Evolutionary conservation across 2,329 filamentous ascomycete species (phyloP).

Genomic region (Karstenula rhodostoma): DNA sequence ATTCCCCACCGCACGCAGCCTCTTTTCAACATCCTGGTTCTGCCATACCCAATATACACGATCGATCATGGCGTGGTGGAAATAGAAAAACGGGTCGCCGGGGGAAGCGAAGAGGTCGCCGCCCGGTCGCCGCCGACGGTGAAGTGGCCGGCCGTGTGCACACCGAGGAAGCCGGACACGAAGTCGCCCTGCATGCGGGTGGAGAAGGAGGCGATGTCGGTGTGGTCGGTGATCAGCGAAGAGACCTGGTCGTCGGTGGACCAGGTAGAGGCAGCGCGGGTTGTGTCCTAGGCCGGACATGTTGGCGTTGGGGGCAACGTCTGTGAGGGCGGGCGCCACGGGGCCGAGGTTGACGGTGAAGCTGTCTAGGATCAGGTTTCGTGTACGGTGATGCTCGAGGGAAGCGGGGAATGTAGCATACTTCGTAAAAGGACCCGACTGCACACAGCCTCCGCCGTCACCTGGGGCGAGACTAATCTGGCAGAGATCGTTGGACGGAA

Average conservation of each 20-base stretch:
- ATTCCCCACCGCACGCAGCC: conserved; percentile 52
- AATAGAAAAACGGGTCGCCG: conserved; percentile 57
- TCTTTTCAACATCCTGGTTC: conserved; percentile 50
- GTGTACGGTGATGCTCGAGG: not conserved
- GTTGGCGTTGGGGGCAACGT: conserved; percentile 38
- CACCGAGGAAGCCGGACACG: conserved; percentile 47
- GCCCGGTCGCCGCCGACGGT: conserved; percentile 56
- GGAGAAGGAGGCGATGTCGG: conserved; percentile 46
- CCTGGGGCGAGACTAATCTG: conserved; percentile 56
- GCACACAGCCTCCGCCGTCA: conserved; percentile 65
- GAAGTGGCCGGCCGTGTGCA: conserved; percentile 59
- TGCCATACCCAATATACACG: conserved; percentile 62
- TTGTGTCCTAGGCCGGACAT: conserved; percentile 44
- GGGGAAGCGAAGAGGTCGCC: conserved; percentile 58
- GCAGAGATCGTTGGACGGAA: conserved; percentile 32
- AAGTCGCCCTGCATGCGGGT: conserved; percentile 51
- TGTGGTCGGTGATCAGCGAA: conserved; percentile 31
- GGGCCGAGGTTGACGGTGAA: conserved; percentile 58
- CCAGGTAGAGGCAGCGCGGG: conserved; percentile 46
- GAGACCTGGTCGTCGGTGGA: conserved; percentile 34
- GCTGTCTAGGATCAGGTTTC: conserved; percentile 19
- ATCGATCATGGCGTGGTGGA: conserved; percentile 60
- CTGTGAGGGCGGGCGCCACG: conserved; percentile 48
- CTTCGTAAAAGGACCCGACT: conserved; percentile 61
- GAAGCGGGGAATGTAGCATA: conserved; percentile 15